Evolutionary conservation across 208 protist genomes (phyloP).

Genomic region (Tritrichomonas foetus): DNA sequence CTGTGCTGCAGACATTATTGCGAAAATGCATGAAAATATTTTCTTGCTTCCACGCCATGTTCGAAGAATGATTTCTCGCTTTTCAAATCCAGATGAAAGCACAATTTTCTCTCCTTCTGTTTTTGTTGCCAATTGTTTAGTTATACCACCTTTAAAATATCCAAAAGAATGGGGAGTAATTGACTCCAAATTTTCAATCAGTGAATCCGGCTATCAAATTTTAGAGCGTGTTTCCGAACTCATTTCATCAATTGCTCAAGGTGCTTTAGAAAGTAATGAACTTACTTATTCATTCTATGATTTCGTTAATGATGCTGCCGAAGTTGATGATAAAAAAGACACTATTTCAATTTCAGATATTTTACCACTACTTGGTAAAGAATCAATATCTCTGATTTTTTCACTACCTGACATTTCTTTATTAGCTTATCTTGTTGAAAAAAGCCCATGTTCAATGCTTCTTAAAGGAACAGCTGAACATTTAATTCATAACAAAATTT

Average conservation of each 20-base stretch:
- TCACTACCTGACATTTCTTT: background rate
- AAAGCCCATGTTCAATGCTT: background rate
- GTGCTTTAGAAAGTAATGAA: background rate
- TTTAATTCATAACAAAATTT: background rate
- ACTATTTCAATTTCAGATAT: background rate
- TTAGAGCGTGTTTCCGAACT: background rate
- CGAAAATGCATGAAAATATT: slow-evolving; percentile 26
- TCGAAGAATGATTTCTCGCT: background rate
- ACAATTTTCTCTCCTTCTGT: background rate
- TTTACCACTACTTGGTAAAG: background rate
- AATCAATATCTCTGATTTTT: background rate
- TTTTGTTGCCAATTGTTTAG: background rate
- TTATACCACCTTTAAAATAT: background rate
- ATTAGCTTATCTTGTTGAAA: background rate
- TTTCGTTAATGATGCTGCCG: background rate
- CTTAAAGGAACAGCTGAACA: background rate
- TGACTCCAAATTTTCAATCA: background rate
- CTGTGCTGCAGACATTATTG: background rate
- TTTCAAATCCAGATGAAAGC: background rate
- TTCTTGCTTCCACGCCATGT: background rate
- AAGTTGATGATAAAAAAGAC: background rate
- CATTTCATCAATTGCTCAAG: background rate
- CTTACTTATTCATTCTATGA: background rate
- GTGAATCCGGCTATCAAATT: background rate
- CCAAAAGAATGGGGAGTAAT: slow-evolving; percentile 22